Conservation (phyloP, 2,329 filamentous ascomycete species). For the Monosporascus sp. region DNA sequence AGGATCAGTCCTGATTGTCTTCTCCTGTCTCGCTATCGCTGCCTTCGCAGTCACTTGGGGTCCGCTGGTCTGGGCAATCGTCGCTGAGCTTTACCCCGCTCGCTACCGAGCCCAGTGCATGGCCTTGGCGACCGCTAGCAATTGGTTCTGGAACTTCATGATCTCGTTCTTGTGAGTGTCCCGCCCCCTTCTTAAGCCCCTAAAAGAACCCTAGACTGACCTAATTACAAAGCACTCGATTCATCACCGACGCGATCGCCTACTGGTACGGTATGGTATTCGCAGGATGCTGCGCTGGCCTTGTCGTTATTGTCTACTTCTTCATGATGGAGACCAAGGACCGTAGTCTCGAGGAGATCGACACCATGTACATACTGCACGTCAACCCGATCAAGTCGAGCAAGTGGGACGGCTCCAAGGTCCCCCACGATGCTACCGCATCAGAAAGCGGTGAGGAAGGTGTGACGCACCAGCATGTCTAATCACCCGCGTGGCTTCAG, state of each 20-base stretch:
- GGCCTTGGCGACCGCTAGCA: constrained; percentile 50
- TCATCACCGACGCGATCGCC: constrained; percentile 64
- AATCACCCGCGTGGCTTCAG: too few species aligned
- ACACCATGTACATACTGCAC: constrained; percentile 62
- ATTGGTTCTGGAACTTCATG: constrained; percentile 63
- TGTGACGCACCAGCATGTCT: too few species aligned
- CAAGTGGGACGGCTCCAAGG: constrained; percentile 29
- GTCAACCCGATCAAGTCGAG: constrained; percentile 44
- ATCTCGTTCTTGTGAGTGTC: constrained; percentile 40
- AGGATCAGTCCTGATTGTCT: constrained; percentile 59
- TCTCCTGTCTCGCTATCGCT: constrained; percentile 63
- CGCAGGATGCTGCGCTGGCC: constrained; percentile 59
- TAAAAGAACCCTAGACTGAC: constrained; percentile 16
- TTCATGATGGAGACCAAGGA: constrained; percentile 70
- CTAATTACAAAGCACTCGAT: constrained; percentile 48
- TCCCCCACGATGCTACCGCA: constrained; percentile 8
- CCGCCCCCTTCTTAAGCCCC: background rate
- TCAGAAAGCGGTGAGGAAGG: background rate
- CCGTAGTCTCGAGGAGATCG: constrained; percentile 68
- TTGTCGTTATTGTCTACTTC: constrained; percentile 64
- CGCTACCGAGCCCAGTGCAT: constrained; percentile 50
- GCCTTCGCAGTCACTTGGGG: constrained; percentile 67
- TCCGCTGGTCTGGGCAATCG: constrained; percentile 61
- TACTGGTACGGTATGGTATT: constrained; percentile 69
- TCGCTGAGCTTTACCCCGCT: constrained; percentile 59